Evolutionary conservation across 371 early-diverging fungal species (phyloP), one percentile per base, ranked within the genome.

Genomic region (Globomyces sp.): DNA sequence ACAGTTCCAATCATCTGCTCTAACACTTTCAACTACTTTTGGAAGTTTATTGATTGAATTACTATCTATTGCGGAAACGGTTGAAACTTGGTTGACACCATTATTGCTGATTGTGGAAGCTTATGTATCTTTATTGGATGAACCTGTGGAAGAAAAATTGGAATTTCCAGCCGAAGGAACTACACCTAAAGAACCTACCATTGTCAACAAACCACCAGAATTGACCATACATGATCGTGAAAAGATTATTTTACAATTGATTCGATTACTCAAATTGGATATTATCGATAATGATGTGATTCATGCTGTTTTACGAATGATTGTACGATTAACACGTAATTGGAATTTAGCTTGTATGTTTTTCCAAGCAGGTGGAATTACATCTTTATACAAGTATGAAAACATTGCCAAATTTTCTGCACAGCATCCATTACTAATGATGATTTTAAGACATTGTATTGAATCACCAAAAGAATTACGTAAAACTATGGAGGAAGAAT

Each of bases 381-480:
- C 80, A 1, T 61, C 84, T 24, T 67, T 92, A 4, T 83, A 92
- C 65, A 74, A 78, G 13, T 72, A 78, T 4, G 75, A 78, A 39
- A 74, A 80, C 4, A 68, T 86, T 3, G 83, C 85, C 57, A 80
- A 80, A 6, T 86, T 90, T 49, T 81, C 82, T 62, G 87, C 90
- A 1, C 90, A 92, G 48, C 89, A 86, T 65, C 81, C 87, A 2
- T 82, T 91, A 49, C 84, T 87, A 58, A 77, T 90, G 40, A 86
- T 95, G 63, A 89, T 96, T 49, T 70, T 98, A 58, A 87, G 96
- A 3, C 94, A 98, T 66, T 80, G 92, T 10, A 82, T 95, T 50
- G 98, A 98, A 73, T 81, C 86, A 65, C 68, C 78, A 24, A 69
- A 73, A 0, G 81, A 92, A 0, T 69, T 96, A 62, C 77, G 82